These are phyloP conservation scores for Harrya chromipes DNA, from an alignment of 768 basidiomycete species.

Conservation along the genomic window DNA sequence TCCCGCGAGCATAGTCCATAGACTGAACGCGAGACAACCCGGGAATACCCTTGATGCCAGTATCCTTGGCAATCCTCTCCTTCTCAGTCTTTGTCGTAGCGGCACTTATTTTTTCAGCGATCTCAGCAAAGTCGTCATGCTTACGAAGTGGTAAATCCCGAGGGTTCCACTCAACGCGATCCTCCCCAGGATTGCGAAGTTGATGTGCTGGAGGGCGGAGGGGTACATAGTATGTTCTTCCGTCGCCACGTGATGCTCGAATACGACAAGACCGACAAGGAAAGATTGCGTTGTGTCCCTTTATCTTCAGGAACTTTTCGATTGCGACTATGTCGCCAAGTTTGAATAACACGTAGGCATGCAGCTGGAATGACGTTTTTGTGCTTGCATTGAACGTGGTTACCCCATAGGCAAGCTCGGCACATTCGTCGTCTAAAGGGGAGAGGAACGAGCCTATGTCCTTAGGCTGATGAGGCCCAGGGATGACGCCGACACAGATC, in stretches of 20 bases:
- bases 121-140: constrained; percentile 29
- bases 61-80: constrained; percentile 20
- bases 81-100: constrained; percentile 18
- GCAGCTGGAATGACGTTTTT: constrained; percentile 12
- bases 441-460: constrained; percentile 38
- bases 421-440: constrained; percentile 36
- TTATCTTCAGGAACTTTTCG: constrained; percentile 31
- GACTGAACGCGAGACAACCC: too few species aligned
- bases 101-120: constrained; percentile 24
- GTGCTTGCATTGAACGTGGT: constrained; percentile 29
- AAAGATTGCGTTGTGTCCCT: constrained; percentile 34
- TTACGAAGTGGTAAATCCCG: constrained; percentile 34
- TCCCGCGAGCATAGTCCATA: too few species aligned
- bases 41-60: too few species aligned
- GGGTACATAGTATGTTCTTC: not conserved
- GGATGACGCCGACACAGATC: constrained; percentile 42
- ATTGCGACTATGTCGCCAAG: constrained; percentile 37
- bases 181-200: not conserved
- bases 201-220: not conserved
- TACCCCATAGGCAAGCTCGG: constrained; percentile 36
- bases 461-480: constrained; percentile 42
- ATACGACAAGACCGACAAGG: constrained; percentile 39
- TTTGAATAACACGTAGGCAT: constrained; percentile 31
- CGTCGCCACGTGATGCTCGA: constrained; percentile 13
- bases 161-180: not conserved